Base-by-base conservation (phyloP, 768 basidiomycete species). In the Naganishia vishniacii region DNA sequence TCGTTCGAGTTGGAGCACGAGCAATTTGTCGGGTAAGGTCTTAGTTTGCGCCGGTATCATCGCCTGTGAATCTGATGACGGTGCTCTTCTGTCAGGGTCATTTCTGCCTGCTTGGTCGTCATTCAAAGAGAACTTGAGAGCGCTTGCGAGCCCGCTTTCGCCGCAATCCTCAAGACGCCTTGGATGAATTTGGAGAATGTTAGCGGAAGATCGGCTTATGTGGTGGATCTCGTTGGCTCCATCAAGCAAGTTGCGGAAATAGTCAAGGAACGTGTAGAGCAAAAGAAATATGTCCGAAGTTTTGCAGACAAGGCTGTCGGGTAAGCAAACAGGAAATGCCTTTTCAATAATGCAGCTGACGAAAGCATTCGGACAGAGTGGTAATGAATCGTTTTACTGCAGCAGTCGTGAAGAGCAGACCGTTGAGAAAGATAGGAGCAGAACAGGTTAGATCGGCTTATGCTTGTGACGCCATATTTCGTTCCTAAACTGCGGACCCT, bases 201-300 rank as follows among this genome's bases (percentile, higher is more conserved):
- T 70, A 88, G 85, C 65, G 89, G 91, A 0, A 87, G 87, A 60
- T 94, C 91, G 0, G 79, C 83, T 0, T 95, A 93, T 73, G 82
- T 89, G 4, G 80, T 80, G 4, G 92, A 94, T 53, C 79, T 98
- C 18, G 83, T 88, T 3, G 83, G 82, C 49, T 84, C 84, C 0
- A 81, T 88, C 26, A 88, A 90, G 68, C 84, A 86, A 71, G 84
- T 92, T 8, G 81, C 86, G 2, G 90, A 89, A 49, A 79, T 82
- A 13, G 83, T 94, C 59, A 86, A 87, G 65, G 86, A 87, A 2
- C 81, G 88, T 9, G 82, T 98, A 11, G 92, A 98, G 77, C 89
- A 91, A 71, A 95, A 95, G 83, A 95, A 91, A 73, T 98, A 93
- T 77, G 74, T 91, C 45, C 81, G 91, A 60, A 99, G 93, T 78